Base-by-base conservation (phyloP, 176 grass and related monocot genomes). In the Carex pumila region DNA sequence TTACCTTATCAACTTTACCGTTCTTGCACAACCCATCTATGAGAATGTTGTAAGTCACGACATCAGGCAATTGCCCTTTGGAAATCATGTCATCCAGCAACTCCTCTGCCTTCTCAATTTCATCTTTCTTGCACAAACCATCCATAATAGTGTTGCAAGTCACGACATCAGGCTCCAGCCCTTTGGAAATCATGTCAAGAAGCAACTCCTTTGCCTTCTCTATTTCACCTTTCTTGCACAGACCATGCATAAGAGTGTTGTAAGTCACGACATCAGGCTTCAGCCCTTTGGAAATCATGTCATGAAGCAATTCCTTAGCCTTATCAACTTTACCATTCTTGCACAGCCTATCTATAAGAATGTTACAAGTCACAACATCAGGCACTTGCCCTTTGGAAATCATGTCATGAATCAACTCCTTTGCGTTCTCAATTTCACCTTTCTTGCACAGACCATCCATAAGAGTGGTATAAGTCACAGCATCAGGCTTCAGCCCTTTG, bases 301-400 rank as follows among this genome's bases (percentile, higher is more conserved):
- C 6, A 60, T 12, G 25, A 4, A 39, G 9, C 55, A 65, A 25
- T 36, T 50, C 7, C 7, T 60, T 19, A 57, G 34, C 32, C 14
- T 39, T 32, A 1, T 18, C 31, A 39, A 15, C 39, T 37, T 68
- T 32, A 36, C 65, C 65, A 3, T 39, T 68, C 14, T 39, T 68
- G 34, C 64, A 78, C 18, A 86, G 45, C 12, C 22, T 36, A 62
- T 86, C 58, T 10, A 86, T 54, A 14, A 86, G 21, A n/a, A 5
- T 55, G 13, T 2, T 86, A 17, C 34, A 86, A 31, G 84, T 79
- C 63, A 86, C 50, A 0, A 50, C 63, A 52, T 66, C n/a, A 1
- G 71, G 72, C 34, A 14, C 62, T 25, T 37, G 22, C 65, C 31
- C 71, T 18, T 61, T 65, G 31, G 71, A 65, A 50, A 59, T 62